Evolutionary conservation across 352 stramenopile genomes (phyloP).

Genomic region (Phytophthora tubulina): DNA sequence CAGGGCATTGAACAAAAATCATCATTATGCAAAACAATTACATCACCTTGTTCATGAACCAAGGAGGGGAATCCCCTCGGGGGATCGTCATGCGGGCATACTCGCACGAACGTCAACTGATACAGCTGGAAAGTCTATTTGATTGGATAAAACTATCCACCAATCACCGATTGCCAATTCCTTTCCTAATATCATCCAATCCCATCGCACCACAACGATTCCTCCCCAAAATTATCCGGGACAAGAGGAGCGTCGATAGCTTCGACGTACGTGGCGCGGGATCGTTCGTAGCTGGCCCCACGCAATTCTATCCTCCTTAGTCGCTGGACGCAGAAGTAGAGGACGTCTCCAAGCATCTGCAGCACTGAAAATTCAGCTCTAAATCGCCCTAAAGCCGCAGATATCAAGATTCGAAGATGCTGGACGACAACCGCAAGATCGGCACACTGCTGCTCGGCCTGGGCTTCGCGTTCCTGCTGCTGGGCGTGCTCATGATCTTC

Average conservation of each 20-base stretch:
- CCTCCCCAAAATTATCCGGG: constrained; percentile 27
- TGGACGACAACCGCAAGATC: constrained; percentile 97
- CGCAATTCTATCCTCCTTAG: neutral
- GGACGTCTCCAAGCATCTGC: neutral
- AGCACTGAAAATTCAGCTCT: neutral
- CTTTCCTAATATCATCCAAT: constrained; percentile 42
- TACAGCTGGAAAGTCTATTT: too few relatives aligned
- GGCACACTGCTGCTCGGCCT: constrained; percentile 93
- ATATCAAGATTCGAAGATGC: constrained; percentile 41
- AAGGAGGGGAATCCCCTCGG: too few relatives aligned
- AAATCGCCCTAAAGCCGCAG: constrained; percentile 1
- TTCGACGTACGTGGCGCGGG: constrained; percentile 17
- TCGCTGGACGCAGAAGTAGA: neutral
- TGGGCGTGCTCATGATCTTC: constrained; percentile 96
- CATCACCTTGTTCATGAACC: too few relatives aligned
- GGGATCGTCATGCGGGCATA: too few relatives aligned
- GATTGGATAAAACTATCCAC: constrained; percentile 20
- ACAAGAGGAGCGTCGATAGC: neutral
- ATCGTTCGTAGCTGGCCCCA: constrained; percentile 2
- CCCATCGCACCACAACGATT: constrained; percentile 25
- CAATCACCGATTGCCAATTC: constrained; percentile 15
- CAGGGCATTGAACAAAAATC: constrained; percentile 41
- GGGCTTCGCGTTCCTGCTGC: constrained; percentile 93
- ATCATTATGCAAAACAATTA: constrained; percentile 30
- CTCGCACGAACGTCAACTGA: too few relatives aligned